Percentiles rank a stretch among this genome's conserved stretches.
phyloP scores from a whole-genome alignment of 1,284 basidiomycete genomes.

The Ustilago crameri region DNA sequence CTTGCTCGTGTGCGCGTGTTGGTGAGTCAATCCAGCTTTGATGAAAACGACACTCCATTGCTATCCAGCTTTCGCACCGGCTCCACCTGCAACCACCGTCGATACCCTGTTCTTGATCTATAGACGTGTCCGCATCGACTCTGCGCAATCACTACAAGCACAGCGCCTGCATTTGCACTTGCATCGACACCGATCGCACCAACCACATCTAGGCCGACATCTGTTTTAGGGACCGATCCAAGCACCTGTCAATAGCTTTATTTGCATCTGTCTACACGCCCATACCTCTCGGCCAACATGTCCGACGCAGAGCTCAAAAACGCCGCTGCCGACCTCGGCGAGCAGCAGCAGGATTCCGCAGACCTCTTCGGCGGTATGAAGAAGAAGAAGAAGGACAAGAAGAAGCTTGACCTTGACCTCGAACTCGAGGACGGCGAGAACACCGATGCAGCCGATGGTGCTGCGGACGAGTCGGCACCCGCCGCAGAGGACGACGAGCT shows the following conservation, averaged over 20 bases:
- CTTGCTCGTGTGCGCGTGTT: background rate
- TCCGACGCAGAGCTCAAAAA: constrained; percentile 32
- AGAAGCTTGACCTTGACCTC: constrained; percentile 80
- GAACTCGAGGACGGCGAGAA: constrained; percentile 50
- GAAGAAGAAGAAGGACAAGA: constrained; percentile 89
- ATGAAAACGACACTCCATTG: background rate
- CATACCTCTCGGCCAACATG: constrained; percentile 12
- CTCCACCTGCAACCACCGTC: background rate
- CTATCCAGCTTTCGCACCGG: background rate
- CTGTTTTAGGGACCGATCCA: background rate
- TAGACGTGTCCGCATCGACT: background rate
- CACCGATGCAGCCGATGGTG: constrained; percentile 53
- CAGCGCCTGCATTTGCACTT: no score
- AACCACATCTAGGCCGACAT: background rate
- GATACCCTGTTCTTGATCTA: background rate
- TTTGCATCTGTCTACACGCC: background rate
- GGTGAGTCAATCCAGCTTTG: background rate
- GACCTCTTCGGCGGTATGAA: constrained; percentile 87
- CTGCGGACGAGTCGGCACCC: constrained; percentile 32
- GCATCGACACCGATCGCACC: no score
- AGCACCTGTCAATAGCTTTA: background rate
- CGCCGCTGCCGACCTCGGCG: constrained; percentile 20
- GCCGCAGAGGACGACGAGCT: constrained; percentile 63
- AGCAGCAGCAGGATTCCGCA: constrained; percentile 75
- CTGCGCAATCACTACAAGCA: no score